These are phyloP conservation scores for Tranzscheliella williamsii DNA, from an alignment of 1,284 basidiomycete genomes.

Conservation along the genomic window DNA sequence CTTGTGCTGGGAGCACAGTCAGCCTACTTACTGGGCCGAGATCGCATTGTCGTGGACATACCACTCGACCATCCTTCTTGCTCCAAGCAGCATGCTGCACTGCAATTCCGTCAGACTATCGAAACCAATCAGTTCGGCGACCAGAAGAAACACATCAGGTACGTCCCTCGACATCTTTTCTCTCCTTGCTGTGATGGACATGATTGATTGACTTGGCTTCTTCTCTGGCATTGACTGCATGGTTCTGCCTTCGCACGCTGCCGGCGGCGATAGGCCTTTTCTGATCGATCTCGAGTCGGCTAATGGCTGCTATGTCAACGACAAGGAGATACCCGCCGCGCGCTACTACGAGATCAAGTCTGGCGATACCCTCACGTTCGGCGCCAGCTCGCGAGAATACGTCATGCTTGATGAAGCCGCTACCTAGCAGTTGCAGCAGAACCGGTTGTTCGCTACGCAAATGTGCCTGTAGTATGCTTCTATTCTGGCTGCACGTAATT, in stretches of 20 bases:
- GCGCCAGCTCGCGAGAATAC: conserved; percentile 52
- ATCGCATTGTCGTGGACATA: conserved; percentile 73
- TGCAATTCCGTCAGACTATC: conserved; percentile 86
- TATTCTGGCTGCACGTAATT: conserved; percentile 30
- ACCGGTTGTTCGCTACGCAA: background rate
- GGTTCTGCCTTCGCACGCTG: background rate
- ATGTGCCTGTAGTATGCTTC: background rate
- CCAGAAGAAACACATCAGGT: conserved; percentile 65
- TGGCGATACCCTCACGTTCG: conserved; percentile 67
- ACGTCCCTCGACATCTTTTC: background rate
- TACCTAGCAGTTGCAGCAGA: conserved; percentile 1
- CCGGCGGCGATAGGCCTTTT: conserved; percentile 18
- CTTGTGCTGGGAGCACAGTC: conserved; percentile 71
- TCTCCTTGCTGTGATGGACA: conserved; percentile 1
- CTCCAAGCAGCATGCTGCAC: conserved; percentile 96
- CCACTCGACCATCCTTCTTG: conserved; percentile 91
- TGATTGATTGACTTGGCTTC: conserved; percentile 4
- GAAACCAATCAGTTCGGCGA: conserved; percentile 87
- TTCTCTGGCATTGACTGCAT: too few species aligned
- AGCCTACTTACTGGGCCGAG: conserved; percentile 89
- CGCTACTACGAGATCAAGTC: conserved; percentile 87
- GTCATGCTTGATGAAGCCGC: conserved; percentile 50
- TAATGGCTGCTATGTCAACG: conserved; percentile 91
- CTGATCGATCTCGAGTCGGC: conserved; percentile 96
- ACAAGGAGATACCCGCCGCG: conserved; percentile 77